Evolutionary conservation across 2,329 filamentous ascomycete genomes (phyloP), one percentile per base, ranked within the genome.

Genomic region (Talaromyces atroroseus): DNA sequence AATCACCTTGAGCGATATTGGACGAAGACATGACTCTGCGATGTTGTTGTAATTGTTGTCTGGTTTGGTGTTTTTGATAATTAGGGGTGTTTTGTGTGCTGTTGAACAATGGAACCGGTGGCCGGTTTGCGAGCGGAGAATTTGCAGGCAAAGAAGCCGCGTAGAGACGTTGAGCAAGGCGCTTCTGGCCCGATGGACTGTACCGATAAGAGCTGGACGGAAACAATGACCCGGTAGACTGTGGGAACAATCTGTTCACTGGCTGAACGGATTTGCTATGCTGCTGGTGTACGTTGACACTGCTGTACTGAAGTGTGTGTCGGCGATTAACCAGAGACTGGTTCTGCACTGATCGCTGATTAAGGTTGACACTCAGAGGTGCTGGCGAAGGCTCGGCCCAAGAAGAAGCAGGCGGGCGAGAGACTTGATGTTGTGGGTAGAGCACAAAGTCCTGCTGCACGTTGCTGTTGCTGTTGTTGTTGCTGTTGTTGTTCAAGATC

Each of bases 381-480:
- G 64, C 67, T 66, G 64, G 62, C 61, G 66, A 66, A 68, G 65
- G 66, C 67, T 65, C 69, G 66, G 67, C 65, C 64, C 63, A 65
- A 59, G 56, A 60, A 56, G 59, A 71, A 68, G 67, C 66, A 63
- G 66, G 66, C 61, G 64, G 64, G 58, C 63, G 64, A 56, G 67
- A 61, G 47, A 62, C 59, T 54, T 66, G 61, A 46, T 64, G 52
- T 24, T 62, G 58, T 23, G 72, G 75, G 63, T 69, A 77, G 57
- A 77, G 74, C 57, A 76, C 74, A 61, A 77, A 77, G 75, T 77
- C 75, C 67, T 72, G 68, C 52, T 63, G 66, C 51, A 64, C 51
- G 56, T 44, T 57, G 56, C 40, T 59, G 61, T 54, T 62, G 54
- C 52, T 55, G 61, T 51, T 62, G 54, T 53, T 55, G 66, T 52